A percentile compares a stretch with the other conserved stretches of the same genome.
phyloP scores from a whole-genome alignment of 345 rosid genomes.

The Punica granatum region DNA sequence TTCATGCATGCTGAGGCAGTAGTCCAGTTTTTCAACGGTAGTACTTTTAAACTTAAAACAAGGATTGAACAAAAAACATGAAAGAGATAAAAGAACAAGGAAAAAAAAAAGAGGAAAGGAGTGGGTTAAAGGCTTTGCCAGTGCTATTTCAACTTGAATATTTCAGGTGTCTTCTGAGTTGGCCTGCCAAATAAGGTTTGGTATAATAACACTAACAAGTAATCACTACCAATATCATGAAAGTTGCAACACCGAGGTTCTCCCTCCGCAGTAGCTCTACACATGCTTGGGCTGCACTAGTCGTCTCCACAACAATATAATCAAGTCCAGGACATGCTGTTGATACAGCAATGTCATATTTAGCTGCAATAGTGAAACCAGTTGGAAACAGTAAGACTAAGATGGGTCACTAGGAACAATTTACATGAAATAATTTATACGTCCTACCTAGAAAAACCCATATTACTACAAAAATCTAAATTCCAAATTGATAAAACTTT shows the following conservation, averaged over 20 bases:
- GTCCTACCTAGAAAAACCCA: neutral
- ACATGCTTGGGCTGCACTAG: slow-evolving; percentile 86
- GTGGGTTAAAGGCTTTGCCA: too few relatives aligned
- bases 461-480: neutral
- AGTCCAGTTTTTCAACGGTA: neutral
- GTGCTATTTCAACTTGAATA: too few relatives aligned
- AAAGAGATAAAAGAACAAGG: neutral
- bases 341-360: slow-evolving; percentile 91
- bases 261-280: slow-evolving; percentile 85
- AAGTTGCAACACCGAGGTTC: slow-evolving; percentile 88
- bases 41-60: neutral
- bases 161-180: neutral
- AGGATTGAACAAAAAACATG: neutral
- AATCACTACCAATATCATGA: slow-evolving; percentile 82
- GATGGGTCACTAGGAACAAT: neutral
- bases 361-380: slow-evolving; percentile 51
- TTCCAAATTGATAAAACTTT: neutral
- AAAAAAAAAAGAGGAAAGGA: too few relatives aligned
- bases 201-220: neutral
- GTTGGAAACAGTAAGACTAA: neutral
- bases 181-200: neutral
- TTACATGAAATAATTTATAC: neutral
- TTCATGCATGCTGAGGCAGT: neutral
- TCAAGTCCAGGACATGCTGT: slow-evolving; percentile 96
- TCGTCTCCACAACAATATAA: slow-evolving; percentile 91